Evolutionary conservation across 495 filamentous ascomycete species (phyloP), one percentile per base, ranked within the genome.

Genomic region (Neurospora sp.): DNA sequence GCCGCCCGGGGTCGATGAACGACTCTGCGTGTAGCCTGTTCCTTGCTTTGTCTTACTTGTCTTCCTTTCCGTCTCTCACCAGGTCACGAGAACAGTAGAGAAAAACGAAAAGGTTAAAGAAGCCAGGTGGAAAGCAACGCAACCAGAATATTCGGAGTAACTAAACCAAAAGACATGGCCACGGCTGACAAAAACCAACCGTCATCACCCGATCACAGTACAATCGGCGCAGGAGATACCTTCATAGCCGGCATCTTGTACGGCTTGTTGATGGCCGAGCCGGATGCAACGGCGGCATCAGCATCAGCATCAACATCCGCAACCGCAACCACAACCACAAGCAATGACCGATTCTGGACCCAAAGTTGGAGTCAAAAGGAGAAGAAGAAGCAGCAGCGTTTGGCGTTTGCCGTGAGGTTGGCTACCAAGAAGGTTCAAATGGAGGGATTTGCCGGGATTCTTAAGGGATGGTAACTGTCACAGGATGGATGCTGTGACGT

Each of bases 231-330:
- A 72, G 91, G 91, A 75, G 91, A 93, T 77, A 92, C 91, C 2
- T 93, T 93, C 75, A 88, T 91, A 73, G 91, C 90, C 8, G 91
- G 90, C 35, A 88, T 92, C 78, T 79, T 93, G 53, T 92, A 89
- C 77, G 86, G 84, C 22, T 76, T 91, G 74, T 74, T 35, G 75
- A 84, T 27, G 83, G 85, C 73, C 22, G 14, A 5, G 53, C 12
- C 12, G 22, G 9, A 10, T 31, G 5, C 12, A 31, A 31, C 4
- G 8, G n/a, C n/a, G 17, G 12, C 44, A 45, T 16, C 39, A 40
- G 8, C 39, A 40, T 31, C 27, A 31, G 27, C 27, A 31, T 8
- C 39, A 9, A 16, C 14, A 16, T 16, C 40, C 10, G 12, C 5
- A 35, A 16, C 17, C 22, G 5, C 22, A 61, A 31, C 10, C 22